Evolutionary conservation across 2,329 filamentous ascomycete genomes (phyloP), one percentile per base, ranked within the genome.

Genomic region (Arthrobotrys pseudoclavata): DNA sequence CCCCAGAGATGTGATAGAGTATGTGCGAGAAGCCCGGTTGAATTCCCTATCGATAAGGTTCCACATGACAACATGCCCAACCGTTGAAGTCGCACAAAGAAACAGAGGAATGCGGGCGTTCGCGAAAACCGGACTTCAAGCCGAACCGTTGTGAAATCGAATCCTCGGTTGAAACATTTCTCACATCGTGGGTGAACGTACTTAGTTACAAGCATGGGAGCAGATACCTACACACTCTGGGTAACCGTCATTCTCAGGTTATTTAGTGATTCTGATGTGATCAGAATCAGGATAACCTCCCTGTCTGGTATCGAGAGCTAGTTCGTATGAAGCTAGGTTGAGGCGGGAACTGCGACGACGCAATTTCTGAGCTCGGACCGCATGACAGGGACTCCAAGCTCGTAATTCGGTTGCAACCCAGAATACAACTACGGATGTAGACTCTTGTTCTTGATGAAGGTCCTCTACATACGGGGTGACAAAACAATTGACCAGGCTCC

Each of bases 311-410:
- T 34, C 13, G 13, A 40, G 37, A 20, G 50, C 50, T 34, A 9
- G 5, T 47, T 40, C 31, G 31, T 34, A 34, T n/a, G 29, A 55
- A 55, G 26, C 50, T 34, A 15, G 50, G 50, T 34, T 12, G 15
- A 60, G 34, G 31, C 55, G 55, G 34, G 55, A 60, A 60, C 37
- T 40, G 37, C 52, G 24, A 53, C 47, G 50, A 57, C 31, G 52
- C 52, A 57, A 57, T 37, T 60, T n/a, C 55, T 60, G 55, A 60
- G 55, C 55, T 60, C 55, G 55, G 55, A 60, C 55, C 55, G 55
- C 55, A 60, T n/a, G 55, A 42, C 55, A 60, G 55, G 34, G 55
- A 40, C 34, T 60, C 12, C n/a, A 34, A 57, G 29, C 55, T 60
- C 34, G 34, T 60, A 40, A 57, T 22, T 37, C 15, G 13, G 42